Evolutionary conservation across 257 asterid species (phyloP).

Genomic region (Salvia miltiorrhiza): DNA sequence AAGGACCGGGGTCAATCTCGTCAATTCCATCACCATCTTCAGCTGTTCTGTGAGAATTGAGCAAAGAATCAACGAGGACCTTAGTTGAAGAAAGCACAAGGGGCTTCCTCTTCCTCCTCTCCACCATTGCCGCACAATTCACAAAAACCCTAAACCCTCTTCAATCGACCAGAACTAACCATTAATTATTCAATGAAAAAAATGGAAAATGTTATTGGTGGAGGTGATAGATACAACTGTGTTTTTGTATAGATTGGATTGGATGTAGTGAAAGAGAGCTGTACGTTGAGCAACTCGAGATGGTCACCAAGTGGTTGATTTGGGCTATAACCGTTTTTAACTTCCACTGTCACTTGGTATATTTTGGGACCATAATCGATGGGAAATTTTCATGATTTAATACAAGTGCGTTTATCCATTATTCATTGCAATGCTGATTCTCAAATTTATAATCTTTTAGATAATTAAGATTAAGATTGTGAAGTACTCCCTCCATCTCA

Average conservation of each 20-base stretch:
- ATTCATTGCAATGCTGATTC: too few relatives aligned
- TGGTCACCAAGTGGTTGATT: conserved; percentile 12
- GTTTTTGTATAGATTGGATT: not conserved
- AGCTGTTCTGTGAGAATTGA: conserved; percentile 27
- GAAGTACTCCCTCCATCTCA: too few relatives aligned
- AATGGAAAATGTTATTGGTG: not conserved
- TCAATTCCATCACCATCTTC: conserved; percentile 19
- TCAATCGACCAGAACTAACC: not conserved
- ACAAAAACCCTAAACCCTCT: conserved; percentile 29
- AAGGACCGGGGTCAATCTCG: conserved; percentile 10
- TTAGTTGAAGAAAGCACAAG: conserved; percentile 83
- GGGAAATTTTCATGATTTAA: too few relatives aligned
- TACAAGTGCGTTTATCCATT: too few relatives aligned
- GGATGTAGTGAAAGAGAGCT: not conserved
- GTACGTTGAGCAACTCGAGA: conserved; percentile 38
- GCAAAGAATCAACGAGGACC: conserved; percentile 59
- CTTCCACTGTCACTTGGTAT: conserved; percentile 11
- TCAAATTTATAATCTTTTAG: too few relatives aligned
- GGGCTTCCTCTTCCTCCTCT: conserved; percentile 65
- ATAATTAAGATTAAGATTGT: too few relatives aligned
- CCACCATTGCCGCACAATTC: conserved; percentile 47
- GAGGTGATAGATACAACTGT: conserved; percentile 6
- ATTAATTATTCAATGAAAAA: not conserved
- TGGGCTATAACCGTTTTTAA: conserved; percentile 22
- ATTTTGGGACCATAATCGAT: not conserved